Conservation (phyloP, 169 alveolate species). For the Plasmodium chabaudi region DNA sequence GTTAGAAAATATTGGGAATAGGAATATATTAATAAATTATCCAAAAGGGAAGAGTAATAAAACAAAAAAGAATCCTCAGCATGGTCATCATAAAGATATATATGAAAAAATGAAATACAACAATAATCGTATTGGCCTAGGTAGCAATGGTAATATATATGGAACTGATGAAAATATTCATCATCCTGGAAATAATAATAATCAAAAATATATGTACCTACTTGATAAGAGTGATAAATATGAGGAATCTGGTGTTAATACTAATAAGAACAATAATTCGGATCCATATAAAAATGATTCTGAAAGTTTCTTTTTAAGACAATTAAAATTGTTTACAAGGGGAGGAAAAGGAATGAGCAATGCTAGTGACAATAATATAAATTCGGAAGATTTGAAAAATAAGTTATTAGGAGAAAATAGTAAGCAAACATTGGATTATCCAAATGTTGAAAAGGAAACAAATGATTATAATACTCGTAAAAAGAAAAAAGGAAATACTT, state of each 20-base stretch:
- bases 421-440: slow-evolving; percentile 5
- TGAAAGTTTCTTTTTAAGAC: no score
- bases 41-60: background rate
- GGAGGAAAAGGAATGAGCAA: slow-evolving; percentile 3
- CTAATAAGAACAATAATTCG: background rate
- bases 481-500: slow-evolving; percentile 26
- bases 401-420: background rate
- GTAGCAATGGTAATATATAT: background rate
- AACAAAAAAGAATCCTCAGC: background rate
- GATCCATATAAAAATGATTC: no score
- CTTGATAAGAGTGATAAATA: background rate
- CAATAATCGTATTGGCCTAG: no score
- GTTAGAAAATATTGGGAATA: background rate
- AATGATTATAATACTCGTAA: slow-evolving; percentile 45
- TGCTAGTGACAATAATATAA: background rate
- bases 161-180: background rate
- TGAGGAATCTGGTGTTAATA: background rate
- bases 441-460: slow-evolving; percentile 30
- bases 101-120: background rate
- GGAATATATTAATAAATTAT: background rate
- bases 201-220: background rate
- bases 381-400: background rate
- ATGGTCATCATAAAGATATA: background rate
- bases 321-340: background rate
- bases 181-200: background rate